Evolutionary conservation across 176 grass and related monocot species (phyloP).

Genomic region (Avena eriantha): DNA sequence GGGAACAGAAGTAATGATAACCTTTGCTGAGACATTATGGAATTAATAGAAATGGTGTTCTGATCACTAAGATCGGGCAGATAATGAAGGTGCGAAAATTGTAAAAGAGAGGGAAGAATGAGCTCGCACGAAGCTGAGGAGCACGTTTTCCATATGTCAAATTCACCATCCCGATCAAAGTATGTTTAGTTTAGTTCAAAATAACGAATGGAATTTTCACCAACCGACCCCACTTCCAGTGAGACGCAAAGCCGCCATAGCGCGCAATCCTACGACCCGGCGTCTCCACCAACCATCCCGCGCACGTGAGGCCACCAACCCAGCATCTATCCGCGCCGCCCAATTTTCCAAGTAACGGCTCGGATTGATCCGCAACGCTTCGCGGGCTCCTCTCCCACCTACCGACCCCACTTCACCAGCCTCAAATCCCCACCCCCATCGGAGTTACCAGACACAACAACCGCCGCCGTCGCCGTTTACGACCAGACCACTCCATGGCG

Average conservation of each 20-base stretch:
- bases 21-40: no score
- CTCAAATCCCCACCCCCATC: conserved; percentile 46
- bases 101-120: no score
- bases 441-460: not conserved
- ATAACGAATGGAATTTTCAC: not conserved
- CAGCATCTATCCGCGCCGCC: not conserved
- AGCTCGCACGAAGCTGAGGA: no score
- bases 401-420: conserved; percentile 48
- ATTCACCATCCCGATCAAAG: no score
- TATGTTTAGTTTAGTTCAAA: no score
- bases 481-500: conserved; percentile 36
- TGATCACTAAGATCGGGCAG: no score
- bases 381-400: conserved; percentile 37
- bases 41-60: no score
- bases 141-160: no score
- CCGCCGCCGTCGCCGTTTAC: conserved; percentile 2
- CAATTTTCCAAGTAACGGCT: not conserved
- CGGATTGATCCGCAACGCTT: not conserved
- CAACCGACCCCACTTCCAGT: conserved; percentile 7
- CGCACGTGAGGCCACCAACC: conserved; percentile 39
- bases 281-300: conserved; percentile 36
- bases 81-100: no score
- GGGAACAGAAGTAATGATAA: no score
- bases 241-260: conserved; percentile 7
- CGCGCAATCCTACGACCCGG: not conserved